Evolutionary conservation across 805 yeast species (phyloP), one percentile per base, ranked within the genome.

Genomic region (Starmerella floris): DNA sequence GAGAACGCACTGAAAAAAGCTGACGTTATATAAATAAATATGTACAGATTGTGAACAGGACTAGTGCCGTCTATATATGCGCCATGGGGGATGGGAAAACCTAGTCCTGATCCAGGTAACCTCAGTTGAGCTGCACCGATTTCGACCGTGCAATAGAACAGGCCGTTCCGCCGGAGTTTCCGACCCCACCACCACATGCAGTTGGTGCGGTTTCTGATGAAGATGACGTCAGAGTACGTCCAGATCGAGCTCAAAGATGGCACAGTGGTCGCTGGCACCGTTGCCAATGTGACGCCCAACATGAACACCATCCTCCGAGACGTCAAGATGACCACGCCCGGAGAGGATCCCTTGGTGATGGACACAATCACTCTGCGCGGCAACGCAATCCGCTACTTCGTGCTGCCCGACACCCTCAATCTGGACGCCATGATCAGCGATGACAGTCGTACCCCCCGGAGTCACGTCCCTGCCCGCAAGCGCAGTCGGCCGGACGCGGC

Each of bases 231-330:
- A 44, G 96, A 85, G 62, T 77, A 84, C 39, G 88, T 88, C 1
- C 85, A 88, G 40, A 81, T 87, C 17, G 97, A 87, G 59, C 67
- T 88, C 56, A 88, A 87, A 60, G 84, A 88, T 61, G 96, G 96
- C 10, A 82, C 88, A 4, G 70, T 83, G 4, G 73, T 88, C 5
- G 74, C 81, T 54, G 97, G 97, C 0, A 82, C 87, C 13, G 66
- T 88, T 22, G 74, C 80, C 32, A 74, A 85, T 5, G 94, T 91
- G 32, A 70, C 94, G 2, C 95, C 95, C 23, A 73, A 81, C 49
- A 87, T 87, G 97, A 87, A 87, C 61, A 76, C 87, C 35, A 76
- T 83, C 4, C 61, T 87, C 48, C 76, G 80, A 53, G 81, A 80
- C 50, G 88, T 83, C 37, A 81, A 78, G 52, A 76, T 88, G 72